phyloP scores from a whole-genome alignment of 257 asterid genomes.

The Gardenia jasminoides region DNA sequence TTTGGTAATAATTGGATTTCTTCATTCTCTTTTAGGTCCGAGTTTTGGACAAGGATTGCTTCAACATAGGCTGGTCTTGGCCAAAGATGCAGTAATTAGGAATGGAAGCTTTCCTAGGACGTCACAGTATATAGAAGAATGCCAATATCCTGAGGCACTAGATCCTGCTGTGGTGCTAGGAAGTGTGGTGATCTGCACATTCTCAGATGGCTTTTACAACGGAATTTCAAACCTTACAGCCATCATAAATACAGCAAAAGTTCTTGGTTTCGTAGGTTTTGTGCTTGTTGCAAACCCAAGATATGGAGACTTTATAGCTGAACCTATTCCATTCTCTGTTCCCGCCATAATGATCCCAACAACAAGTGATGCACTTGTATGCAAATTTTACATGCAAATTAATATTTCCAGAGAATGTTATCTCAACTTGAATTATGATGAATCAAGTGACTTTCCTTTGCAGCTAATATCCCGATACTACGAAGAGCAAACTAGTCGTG shows the following conservation, averaged over 20 bases:
- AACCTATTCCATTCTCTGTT: constrained; percentile 75
- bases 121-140: constrained; percentile 60
- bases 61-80: constrained; percentile 61
- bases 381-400: not conserved
- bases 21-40: constrained; percentile 40
- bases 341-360: constrained; percentile 84
- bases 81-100: constrained; percentile 60
- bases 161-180: constrained; percentile 52
- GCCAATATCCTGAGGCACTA: constrained; percentile 77
- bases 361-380: constrained; percentile 60
- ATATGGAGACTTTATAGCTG: constrained; percentile 84
- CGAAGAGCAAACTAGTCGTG: constrained; percentile 55
- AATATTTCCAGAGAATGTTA: not conserved
- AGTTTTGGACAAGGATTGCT: constrained; percentile 61
- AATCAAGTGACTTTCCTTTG: not conserved
- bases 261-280: constrained; percentile 68
- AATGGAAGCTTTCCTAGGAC: constrained; percentile 51
- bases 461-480: constrained; percentile 65
- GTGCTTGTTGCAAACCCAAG: constrained; percentile 69
- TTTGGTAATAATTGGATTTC: too few relatives aligned
- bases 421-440: not conserved
- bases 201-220: constrained; percentile 72
- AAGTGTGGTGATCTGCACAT: constrained; percentile 79
- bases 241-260: constrained; percentile 57
- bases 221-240: constrained; percentile 61